These are phyloP conservation scores for Botrytis pseudocinerea DNA, from an alignment of 2,329 filamentous ascomycete species.

Conservation along the genomic window DNA sequence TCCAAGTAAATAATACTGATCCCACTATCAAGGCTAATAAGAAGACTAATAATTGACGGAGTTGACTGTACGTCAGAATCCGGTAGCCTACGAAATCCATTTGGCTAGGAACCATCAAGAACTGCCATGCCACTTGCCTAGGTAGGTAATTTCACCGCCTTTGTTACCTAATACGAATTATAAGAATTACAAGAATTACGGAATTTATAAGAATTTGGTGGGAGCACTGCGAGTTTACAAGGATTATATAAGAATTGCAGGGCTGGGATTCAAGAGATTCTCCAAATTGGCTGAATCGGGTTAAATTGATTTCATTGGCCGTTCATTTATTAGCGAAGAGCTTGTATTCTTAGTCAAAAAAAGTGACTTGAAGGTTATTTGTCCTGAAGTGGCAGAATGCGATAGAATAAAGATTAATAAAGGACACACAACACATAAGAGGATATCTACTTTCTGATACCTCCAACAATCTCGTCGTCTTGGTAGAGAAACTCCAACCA, in stretches of 20 bases:
- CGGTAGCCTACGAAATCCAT: slow-evolving; percentile 12
- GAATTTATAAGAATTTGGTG: neutral
- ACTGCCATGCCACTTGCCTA: slow-evolving; percentile 10
- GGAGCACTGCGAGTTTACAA: too few species aligned
- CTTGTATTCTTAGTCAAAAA: neutral
- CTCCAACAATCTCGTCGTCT: neutral
- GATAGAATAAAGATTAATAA: slow-evolving; percentile 5
- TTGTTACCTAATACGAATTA: neutral
- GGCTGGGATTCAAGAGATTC: neutral
- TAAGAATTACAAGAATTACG: neutral
- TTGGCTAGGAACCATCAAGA: neutral
- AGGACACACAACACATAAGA: slow-evolving; percentile 14
- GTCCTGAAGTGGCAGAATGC: slow-evolving; percentile 18
- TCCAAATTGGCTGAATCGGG: neutral
- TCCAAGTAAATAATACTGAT: neutral
- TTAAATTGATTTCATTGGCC: neutral
- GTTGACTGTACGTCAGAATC: slow-evolving; percentile 19
- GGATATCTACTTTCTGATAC: neutral
- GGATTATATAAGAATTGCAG: neutral
- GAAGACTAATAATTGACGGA: neutral
- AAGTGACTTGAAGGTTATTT: slow-evolving; percentile 20
- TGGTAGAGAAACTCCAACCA: neutral
- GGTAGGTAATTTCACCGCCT: slow-evolving; percentile 12
- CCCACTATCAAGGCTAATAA: neutral
- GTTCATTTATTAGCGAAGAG: neutral